Evolutionary conservation across 345 rosid species (phyloP).

Genomic region (Litchi chinensis): DNA sequence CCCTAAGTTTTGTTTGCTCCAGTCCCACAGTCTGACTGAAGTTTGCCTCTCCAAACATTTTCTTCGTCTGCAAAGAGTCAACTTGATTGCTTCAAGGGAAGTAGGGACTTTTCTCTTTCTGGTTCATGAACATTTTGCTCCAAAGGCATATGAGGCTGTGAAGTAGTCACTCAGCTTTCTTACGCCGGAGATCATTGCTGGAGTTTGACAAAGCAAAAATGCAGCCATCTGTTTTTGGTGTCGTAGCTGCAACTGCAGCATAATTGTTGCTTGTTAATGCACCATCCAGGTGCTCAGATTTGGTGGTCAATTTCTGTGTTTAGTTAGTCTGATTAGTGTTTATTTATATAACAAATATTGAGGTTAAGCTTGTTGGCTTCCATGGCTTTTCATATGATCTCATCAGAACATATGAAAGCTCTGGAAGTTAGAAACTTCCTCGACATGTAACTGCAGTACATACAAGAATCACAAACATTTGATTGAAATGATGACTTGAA

Average conservation of each 20-base stretch:
- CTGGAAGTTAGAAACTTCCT: not conserved
- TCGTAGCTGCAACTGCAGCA: not conserved
- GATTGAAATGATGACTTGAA: not conserved
- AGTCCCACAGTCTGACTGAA: not conserved
- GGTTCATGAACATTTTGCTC: not conserved
- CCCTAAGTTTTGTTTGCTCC: constrained; percentile 16
- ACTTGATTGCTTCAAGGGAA: constrained; percentile 10
- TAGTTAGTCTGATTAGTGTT: not conserved
- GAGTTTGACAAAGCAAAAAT: not conserved
- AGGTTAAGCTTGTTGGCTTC: not conserved
- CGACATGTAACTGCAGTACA: not conserved
- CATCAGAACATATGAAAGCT: not conserved
- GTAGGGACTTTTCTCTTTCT: not conserved
- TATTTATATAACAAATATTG: not conserved
- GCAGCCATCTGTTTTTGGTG: constrained; percentile 5
- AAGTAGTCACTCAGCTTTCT: constrained; percentile 5
- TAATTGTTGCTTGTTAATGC: not conserved
- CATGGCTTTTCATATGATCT: not conserved
- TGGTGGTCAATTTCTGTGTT: not conserved
- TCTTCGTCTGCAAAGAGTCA: constrained; percentile 12
- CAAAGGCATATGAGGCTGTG: not conserved
- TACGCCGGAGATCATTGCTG: not conserved
- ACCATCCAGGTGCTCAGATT: constrained; percentile 9
- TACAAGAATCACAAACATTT: not conserved
- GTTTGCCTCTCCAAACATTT: constrained; percentile 17